Conservation (phyloP, 495 filamentous ascomycete species). For the Peziza echinospora region DNA sequence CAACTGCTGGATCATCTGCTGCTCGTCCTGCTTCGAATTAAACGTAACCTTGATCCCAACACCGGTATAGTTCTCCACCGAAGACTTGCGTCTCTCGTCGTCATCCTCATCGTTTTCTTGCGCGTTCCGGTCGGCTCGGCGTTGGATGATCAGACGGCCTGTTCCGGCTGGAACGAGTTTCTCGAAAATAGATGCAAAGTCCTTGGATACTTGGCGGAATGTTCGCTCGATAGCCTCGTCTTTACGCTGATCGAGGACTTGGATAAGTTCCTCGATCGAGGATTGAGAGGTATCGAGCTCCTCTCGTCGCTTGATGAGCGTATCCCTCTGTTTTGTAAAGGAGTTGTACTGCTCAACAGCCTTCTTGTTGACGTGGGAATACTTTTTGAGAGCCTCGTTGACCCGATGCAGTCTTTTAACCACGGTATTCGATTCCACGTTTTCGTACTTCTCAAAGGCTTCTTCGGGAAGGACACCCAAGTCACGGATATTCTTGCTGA, state of each 20-base stretch:
- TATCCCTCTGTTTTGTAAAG: slow-evolving; percentile 79
- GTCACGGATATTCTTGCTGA: slow-evolving; percentile 70
- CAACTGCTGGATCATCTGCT: slow-evolving; percentile 92
- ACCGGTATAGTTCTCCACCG: slow-evolving; percentile 85
- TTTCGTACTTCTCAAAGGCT: slow-evolving; percentile 77
- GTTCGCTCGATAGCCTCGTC: slow-evolving; percentile 92
- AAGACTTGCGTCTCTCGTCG: slow-evolving; percentile 33
- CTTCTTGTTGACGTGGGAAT: slow-evolving; percentile 96
- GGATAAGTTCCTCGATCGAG: slow-evolving; percentile 78
- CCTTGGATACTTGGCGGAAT: slow-evolving; percentile 87
- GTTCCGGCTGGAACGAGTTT: slow-evolving; percentile 84
- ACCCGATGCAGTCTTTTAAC: slow-evolving; percentile 77
- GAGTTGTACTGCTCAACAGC: slow-evolving; percentile 97
- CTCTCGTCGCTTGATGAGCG: slow-evolving; percentile 52
- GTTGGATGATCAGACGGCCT: slow-evolving; percentile 80
- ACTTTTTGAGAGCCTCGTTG: slow-evolving; percentile 86
- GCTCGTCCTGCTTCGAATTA: slow-evolving; percentile 90
- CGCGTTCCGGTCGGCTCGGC: slow-evolving; percentile 52
- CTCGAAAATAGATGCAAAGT: slow-evolving; percentile 83
- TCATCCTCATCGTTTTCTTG: slow-evolving; percentile 48
- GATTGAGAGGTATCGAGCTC: slow-evolving; percentile 66
- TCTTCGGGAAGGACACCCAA: slow-evolving; percentile 86
- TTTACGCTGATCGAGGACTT: slow-evolving; percentile 80
- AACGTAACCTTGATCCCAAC: slow-evolving; percentile 98
- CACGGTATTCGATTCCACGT: slow-evolving; percentile 52